These are phyloP conservation scores for Hebeloma cylindrosporum DNA, from an alignment of 768 basidiomycete genomes.

Conservation along the genomic window DNA sequence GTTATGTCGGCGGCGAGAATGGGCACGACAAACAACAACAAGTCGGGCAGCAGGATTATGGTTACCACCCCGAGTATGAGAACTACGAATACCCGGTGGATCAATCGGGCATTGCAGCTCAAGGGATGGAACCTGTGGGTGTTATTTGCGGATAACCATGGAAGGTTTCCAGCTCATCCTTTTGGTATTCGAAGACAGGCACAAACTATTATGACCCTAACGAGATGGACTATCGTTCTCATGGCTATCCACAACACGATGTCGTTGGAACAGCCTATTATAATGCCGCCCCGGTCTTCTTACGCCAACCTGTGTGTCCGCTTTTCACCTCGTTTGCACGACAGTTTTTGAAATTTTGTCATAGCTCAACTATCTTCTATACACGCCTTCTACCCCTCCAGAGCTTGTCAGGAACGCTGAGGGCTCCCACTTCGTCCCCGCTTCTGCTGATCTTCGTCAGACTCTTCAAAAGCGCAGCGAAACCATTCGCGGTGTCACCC, in stretches of 20 bases:
- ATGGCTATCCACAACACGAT: conserved; percentile 36
- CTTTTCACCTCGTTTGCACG: neutral
- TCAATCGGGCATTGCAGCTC: conserved; percentile 15
- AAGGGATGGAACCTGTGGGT: conserved; percentile 21
- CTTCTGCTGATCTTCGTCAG: conserved; percentile 44
- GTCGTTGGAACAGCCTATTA: conserved; percentile 41
- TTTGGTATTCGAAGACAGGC: conserved; percentile 20
- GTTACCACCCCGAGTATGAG: conserved; percentile 18
- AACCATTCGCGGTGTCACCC: conserved; percentile 51
- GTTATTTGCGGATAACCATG: neutral
- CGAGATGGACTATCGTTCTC: conserved; percentile 23
- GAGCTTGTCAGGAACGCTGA: conserved; percentile 45
- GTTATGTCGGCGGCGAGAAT: neutral
- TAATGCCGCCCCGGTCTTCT: conserved; percentile 43
- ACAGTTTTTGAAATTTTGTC: neutral
- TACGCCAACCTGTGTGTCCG: conserved; percentile 65
- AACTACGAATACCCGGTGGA: conserved; percentile 24
- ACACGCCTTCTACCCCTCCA: conserved; percentile 68
- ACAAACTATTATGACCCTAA: conserved; percentile 24
- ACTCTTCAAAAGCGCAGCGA: conserved; percentile 60
- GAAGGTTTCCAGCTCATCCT: no score
- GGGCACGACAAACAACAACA: conserved; percentile 9
- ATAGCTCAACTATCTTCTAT: conserved; percentile 92
- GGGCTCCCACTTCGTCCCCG: conserved; percentile 69
- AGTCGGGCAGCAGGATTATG: conserved; percentile 9